Percentiles rank a stretch among this genome's conserved stretches.
phyloP scores from a whole-genome alignment of 257 asterid genomes.

The Nyctanthes arbortristis region DNA sequence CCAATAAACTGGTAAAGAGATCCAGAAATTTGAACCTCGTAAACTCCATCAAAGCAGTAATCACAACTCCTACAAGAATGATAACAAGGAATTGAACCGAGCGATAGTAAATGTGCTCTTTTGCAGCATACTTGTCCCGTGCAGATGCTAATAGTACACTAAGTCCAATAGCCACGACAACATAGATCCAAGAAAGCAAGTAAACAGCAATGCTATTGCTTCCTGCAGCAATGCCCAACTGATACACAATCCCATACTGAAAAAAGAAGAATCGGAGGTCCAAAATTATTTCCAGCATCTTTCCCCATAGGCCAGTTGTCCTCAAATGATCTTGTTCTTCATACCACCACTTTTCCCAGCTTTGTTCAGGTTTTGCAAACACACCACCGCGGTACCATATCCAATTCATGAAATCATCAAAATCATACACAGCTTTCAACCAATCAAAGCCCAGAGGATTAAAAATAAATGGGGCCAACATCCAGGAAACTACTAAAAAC shows the following conservation, averaged over 20 bases:
- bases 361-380: conserved; percentile 69
- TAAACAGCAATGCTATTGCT: conserved; percentile 65
- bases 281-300: conserved; percentile 77
- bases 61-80: conserved; percentile 42
- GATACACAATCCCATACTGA: conserved; percentile 93
- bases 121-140: conserved; percentile 70
- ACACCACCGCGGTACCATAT: conserved; percentile 83
- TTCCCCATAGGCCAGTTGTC: conserved; percentile 96
- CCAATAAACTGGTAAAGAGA: conserved; percentile 71
- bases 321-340: conserved; percentile 91
- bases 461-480: conserved; percentile 79
- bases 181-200: conserved; percentile 85
- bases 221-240: conserved; percentile 51
- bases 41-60: conserved; percentile 53
- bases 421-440: conserved; percentile 92
- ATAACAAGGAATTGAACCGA: conserved; percentile 79
- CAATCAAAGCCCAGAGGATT: conserved; percentile 95
- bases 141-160: conserved; percentile 70
- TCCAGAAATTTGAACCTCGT: conserved; percentile 44
- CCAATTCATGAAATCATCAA: conserved; percentile 80
- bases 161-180: conserved; percentile 50
- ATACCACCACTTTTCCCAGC: conserved; percentile 99
- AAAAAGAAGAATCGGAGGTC: conserved; percentile 95
- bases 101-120: conserved; percentile 71
- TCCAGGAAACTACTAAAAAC: conserved; percentile 92